Evolutionary conservation across 2,329 filamentous ascomycete genomes (phyloP), one percentile per base, ranked within the genome.

Genomic region (Aspergillus fumigatiaffinis): DNA sequence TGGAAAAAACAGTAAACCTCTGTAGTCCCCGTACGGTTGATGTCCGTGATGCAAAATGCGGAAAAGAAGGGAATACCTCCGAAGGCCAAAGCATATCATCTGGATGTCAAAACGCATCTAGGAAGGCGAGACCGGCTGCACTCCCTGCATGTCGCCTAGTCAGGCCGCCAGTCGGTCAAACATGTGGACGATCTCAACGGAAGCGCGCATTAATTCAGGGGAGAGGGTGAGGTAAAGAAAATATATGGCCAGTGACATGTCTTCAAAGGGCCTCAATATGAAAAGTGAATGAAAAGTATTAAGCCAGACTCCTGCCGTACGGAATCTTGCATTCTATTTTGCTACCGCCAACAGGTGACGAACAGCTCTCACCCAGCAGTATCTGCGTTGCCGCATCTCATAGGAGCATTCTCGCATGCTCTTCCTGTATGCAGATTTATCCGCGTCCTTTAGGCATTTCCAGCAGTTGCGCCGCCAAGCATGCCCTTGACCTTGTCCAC

Each of bases 121-220:
- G 32, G 10, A 35, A 50, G 57, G 55, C 59, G 60, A 60, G 60
- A 63, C 56, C 60, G 62, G 67, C 67, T 64, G 64, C 64, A 74
- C 68, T 74, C 58, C 70, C 72, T 69, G 71, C 66, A 72, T 70
- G 69, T 66, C 61, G 65, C 71, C 66, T 62, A 55, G 62, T 61
- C 63, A 57, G 63, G 55, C 58, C 55, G 49, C 55, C 51, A 57
- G 58, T 54, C 51, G 44, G 42, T 48, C 54, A 38, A 42, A 53
- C 50, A 50, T 51, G 28, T 47, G 50, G 55, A 51, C 48, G 47
- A 50, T 51, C 60, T 51, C 51, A 54, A 53, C 26, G 26, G 52
- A 58, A 29, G 52, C 52, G 51, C 52, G 53, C 50, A 64, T 65
- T 65, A 65, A 46, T 10, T 46, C 21, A 23, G 21, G 5, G 3